phyloP scores from a whole-genome alignment of 139 green algal genomes.

The Chlorella sorokiniana region DNA sequence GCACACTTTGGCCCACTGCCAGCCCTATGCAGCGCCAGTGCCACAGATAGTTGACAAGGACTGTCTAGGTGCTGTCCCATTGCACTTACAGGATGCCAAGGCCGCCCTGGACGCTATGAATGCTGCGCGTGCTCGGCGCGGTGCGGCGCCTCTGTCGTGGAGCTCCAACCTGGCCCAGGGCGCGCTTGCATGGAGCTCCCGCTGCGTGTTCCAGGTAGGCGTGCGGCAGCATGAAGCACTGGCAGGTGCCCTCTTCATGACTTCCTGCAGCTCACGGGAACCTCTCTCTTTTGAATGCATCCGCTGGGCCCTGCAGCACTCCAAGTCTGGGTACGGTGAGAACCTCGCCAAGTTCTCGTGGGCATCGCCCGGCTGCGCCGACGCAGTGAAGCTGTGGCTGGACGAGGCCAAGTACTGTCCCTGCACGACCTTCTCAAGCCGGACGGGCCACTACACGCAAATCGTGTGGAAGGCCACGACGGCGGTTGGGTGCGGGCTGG shows the following conservation, averaged over 20 bases:
- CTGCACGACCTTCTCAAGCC: background rate
- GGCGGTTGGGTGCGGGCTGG: conserved; percentile 3
- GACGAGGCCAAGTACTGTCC: background rate
- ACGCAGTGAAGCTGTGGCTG: conserved; percentile 4
- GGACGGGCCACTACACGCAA: conserved; percentile 1
- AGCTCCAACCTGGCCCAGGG: background rate
- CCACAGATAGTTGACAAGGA: too few relatives aligned
- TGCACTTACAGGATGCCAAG: background rate
- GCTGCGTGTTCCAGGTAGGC: conserved; percentile 6
- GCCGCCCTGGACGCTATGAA: background rate
- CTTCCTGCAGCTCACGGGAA: background rate
- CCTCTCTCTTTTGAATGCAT: background rate
- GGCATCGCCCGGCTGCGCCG: background rate
- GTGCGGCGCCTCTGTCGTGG: background rate
- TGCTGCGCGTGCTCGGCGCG: background rate
- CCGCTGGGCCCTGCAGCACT: background rate
- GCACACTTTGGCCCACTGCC: too few relatives aligned
- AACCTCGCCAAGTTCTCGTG: background rate
- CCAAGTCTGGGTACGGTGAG: background rate
- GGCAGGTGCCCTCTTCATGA: background rate
- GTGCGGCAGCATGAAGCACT: background rate
- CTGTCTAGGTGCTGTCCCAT: too few relatives aligned
- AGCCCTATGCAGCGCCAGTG: too few relatives aligned
- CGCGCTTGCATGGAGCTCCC: background rate
- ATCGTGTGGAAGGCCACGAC: conserved; percentile 10